Percentiles rank a stretch among this genome's conserved stretches.
These are phyloP conservation scores for Zygotorulaspora chibaensis DNA, from an alignment of 805 yeast genomes.

Conservation along the genomic window DNA sequence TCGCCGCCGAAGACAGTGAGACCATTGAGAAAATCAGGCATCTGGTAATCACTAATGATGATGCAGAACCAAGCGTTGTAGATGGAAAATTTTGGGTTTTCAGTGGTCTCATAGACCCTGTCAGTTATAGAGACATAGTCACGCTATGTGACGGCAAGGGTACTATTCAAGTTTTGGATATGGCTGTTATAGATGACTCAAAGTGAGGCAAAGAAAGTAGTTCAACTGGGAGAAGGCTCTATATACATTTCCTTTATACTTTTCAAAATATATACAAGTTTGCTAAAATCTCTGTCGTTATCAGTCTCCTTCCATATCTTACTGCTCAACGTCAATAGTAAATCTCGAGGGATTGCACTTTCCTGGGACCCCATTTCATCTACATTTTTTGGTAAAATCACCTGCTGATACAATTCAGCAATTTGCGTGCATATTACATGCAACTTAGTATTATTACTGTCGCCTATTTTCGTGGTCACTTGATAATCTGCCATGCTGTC, in stretches of 20 bases:
- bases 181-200: conserved; percentile 75
- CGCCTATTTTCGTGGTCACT: conserved; percentile 45
- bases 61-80: conserved; percentile 42
- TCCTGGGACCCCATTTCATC: conserved; percentile 9
- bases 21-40: conserved; percentile 40
- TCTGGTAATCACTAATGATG: conserved; percentile 42
- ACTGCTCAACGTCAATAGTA: conserved; percentile 44
- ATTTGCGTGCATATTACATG: conserved; percentile 47
- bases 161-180: conserved; percentile 69
- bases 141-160: conserved; percentile 58
- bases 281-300: conserved; percentile 40
- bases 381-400: conserved; percentile 21
- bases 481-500: conserved; percentile 39
- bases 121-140: conserved; percentile 66
- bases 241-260: conserved; percentile 29
- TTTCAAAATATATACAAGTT: conserved; percentile 42
- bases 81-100: conserved; percentile 48
- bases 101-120: conserved; percentile 78
- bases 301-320: conserved; percentile 39
- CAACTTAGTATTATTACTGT: conserved; percentile 43
- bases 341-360: conserved; percentile 12
- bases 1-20: conserved; percentile 44
- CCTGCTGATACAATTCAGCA: conserved; percentile 32
- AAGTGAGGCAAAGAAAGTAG: background rate
- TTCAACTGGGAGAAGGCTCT: background rate